Base-by-base conservation (phyloP, 2,329 filamentous ascomycete genomes). In the Colletotrichum australisinense region DNA sequence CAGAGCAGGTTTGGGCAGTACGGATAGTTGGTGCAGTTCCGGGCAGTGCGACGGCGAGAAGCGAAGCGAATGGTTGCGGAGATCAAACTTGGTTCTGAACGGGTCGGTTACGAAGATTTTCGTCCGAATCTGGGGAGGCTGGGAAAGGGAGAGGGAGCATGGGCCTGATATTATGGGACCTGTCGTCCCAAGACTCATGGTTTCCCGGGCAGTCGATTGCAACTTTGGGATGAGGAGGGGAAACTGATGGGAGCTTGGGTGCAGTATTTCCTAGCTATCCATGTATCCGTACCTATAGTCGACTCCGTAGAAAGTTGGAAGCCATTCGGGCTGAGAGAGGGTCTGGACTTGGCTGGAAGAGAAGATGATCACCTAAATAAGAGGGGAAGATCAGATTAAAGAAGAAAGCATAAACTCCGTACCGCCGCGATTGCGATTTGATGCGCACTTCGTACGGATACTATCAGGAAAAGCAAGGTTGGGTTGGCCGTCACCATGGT, bases 401-500 rank as follows among this genome's bases (percentile, higher is more conserved):
- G 12, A 69, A 72, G 69, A 57, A 72, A 69, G 12, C 26, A 52
- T 55, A 53, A 28, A 35, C 38, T n/a, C 55, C 38, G 63, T 62
- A 5, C 14, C 7, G 30, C 5, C 19, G 5, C 14, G 30, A 9
- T 9, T 49, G 16, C 56, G 19, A 32, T 57, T 9, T 35, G 26
- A 32, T 32, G 56, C 19, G 30, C 12, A 16, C 16, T 22, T 42
- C 38, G 38, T 19, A 3, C 38, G 38, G 7, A 19, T 8, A 19
- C 38, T 19, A 42, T 19, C 38, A 14, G 24, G 35, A 63, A 19
- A 59, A 72, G 65, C 66, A 72, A 69, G 69, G 69, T 46, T 32
- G 59, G 59, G 7, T 22, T 12, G 55, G 42, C 30, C 59, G 66
- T 69, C 69, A 59, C 69, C 69, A 49, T 30, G 59, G 66, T 69